A percentile compares a stretch with the other conserved stretches of the same genome.
These are phyloP conservation scores for Sordaria brevicollis DNA, from an alignment of 495 filamentous ascomycete genomes.

Conservation along the genomic window DNA sequence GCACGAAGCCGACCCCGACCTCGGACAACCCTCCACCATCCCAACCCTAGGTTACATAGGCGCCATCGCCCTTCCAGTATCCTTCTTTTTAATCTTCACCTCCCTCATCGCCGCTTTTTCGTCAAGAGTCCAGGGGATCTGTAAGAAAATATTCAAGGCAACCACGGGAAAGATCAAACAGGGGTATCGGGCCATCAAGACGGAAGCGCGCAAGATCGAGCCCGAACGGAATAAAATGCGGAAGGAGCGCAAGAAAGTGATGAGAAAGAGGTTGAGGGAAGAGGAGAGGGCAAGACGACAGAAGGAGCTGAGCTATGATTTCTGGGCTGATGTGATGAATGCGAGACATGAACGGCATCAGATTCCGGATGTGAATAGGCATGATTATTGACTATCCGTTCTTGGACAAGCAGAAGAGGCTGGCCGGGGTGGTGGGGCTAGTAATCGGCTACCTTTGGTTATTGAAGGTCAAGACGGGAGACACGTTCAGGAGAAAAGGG, in stretches of 20 bases:
- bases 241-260: conserved; percentile 12
- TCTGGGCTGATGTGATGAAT: conserved; percentile 31
- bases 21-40: conserved; percentile 8
- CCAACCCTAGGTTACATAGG: conserved; percentile 27
- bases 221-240: conserved; percentile 17
- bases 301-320: conserved; percentile 32
- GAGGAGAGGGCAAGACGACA: conserved; percentile 5
- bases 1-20: conserved; percentile 30
- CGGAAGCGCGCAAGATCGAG: conserved; percentile 15
- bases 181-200: conserved; percentile 2
- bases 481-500: no score
- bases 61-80: conserved; percentile 31
- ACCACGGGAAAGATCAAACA: conserved; percentile 10
- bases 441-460: no score
- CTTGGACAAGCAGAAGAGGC: not conserved
- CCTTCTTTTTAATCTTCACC: conserved; percentile 24
- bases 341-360: conserved; percentile 22
- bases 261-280: conserved; percentile 14
- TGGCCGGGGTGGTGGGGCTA: not conserved
- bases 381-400: not conserved
- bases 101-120: conserved; percentile 34
- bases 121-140: conserved; percentile 21
- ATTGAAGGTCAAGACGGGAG: not conserved
- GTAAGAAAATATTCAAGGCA: conserved; percentile 20
- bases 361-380: conserved; percentile 34